phyloP scores from a whole-genome alignment of 2,329 filamentous ascomycete species.

The Epichloe brachyelytri region DNA sequence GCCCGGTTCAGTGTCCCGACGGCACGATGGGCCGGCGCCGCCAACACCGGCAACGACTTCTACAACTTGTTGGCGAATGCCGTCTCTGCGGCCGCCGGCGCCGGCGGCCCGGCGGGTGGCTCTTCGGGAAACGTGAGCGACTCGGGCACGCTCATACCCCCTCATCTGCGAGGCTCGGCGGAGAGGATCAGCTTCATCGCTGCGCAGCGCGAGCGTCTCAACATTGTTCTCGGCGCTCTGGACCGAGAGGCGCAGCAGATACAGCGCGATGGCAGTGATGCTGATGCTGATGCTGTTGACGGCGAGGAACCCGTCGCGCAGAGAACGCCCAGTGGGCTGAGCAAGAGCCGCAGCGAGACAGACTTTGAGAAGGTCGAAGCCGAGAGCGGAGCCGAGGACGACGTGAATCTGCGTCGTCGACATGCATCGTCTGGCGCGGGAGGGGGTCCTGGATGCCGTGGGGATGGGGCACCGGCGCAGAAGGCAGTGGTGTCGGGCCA shows the following conservation, averaged over 20 bases:
- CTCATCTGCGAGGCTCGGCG: slow-evolving; percentile 46
- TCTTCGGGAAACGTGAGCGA: slow-evolving; percentile 10
- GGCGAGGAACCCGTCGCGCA: slow-evolving; percentile 21
- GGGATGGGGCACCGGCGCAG: slow-evolving; percentile 25
- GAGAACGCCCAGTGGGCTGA: slow-evolving; percentile 42
- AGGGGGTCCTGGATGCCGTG: slow-evolving; percentile 35
- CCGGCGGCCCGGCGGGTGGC: slow-evolving; percentile 19
- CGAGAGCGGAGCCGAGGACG: slow-evolving; percentile 50
- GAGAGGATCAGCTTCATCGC: slow-evolving; percentile 65
- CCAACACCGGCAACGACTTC: slow-evolving; percentile 48
- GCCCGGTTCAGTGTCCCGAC: slow-evolving; percentile 75
- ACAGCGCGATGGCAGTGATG: slow-evolving; percentile 23
- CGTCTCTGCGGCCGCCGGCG: slow-evolving; percentile 47
- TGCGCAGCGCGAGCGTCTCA: slow-evolving; percentile 66
- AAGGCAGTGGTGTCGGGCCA: slow-evolving; percentile 23
- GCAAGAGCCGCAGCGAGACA: slow-evolving; percentile 71
- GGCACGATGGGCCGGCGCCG: slow-evolving; percentile 42
- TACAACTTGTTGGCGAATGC: slow-evolving; percentile 67
- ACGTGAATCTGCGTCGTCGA: slow-evolving; percentile 23
- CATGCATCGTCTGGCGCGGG: slow-evolving; percentile 12
- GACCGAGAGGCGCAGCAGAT: slow-evolving; percentile 64
- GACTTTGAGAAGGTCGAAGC: slow-evolving; percentile 85
- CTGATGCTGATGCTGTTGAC: slow-evolving; percentile 16
- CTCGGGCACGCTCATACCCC: slow-evolving; percentile 56
- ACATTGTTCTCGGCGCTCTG: slow-evolving; percentile 61